These are phyloP conservation scores for Phytophthora lateralis DNA, from an alignment of 352 stramenopile genomes.

Conservation along the genomic window DNA sequence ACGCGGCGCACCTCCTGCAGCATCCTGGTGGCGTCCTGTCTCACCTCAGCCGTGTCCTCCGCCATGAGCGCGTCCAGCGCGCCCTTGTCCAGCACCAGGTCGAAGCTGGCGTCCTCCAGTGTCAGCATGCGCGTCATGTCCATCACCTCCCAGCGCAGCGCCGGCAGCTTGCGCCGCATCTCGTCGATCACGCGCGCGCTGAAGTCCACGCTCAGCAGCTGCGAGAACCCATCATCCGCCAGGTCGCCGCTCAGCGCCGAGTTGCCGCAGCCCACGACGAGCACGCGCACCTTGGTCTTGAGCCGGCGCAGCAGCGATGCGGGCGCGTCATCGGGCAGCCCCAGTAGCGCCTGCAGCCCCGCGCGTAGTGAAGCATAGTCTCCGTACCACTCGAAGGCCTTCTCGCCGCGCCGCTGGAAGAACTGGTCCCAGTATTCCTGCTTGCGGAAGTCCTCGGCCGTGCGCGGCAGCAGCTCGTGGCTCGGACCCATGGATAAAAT, in stretches of 20 bases:
- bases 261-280: conserved; percentile 85
- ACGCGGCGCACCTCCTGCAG: conserved; percentile 69
- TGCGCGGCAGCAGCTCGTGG: conserved; percentile 52
- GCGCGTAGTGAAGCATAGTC: conserved; percentile 53
- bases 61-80: conserved; percentile 80
- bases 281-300: conserved; percentile 51
- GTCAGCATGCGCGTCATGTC: conserved; percentile 75
- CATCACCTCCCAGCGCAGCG: conserved; percentile 73
- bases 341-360: conserved; percentile 39
- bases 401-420: conserved; percentile 69
- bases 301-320: conserved; percentile 35
- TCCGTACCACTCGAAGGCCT: conserved; percentile 86
- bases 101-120: conserved; percentile 54
- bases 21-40: conserved; percentile 60
- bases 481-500: background rate
- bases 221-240: conserved; percentile 56
- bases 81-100: conserved; percentile 84
- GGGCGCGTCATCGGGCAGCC: conserved; percentile 29
- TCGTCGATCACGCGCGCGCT: conserved; percentile 75
- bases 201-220: conserved; percentile 78
- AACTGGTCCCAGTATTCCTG: conserved; percentile 81
- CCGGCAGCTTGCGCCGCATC: conserved; percentile 68
- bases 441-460: conserved; percentile 65
- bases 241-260: conserved; percentile 71
- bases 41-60: conserved; percentile 47